A percentile compares a stretch with the other conserved stretches of the same genome.
These are phyloP conservation scores for Clitopilus hobsonii DNA, from an alignment of 768 basidiomycete genomes.

Conservation along the genomic window DNA sequence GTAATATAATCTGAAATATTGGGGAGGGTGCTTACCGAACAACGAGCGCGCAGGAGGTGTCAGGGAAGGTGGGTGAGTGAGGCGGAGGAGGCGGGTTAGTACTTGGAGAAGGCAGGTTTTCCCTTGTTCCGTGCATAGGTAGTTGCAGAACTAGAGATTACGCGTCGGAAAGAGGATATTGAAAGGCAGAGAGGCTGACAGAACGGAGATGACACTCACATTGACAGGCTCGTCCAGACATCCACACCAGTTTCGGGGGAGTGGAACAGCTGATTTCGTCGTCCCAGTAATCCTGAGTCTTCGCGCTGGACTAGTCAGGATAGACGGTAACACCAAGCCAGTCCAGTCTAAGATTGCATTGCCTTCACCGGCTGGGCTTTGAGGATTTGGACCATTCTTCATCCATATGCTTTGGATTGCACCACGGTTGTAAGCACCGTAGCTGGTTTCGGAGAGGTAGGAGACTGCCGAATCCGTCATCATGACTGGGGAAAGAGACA, in stretches of 20 bases:
- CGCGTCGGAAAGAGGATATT: background rate
- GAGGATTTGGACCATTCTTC: conserved; percentile 42
- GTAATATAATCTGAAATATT: background rate
- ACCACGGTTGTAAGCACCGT: conserved; percentile 53
- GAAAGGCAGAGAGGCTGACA: background rate
- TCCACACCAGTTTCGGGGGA: conserved; percentile 48
- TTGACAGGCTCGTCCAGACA: conserved; percentile 71
- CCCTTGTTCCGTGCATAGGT: conserved; percentile 53
- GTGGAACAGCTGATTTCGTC: conserved; percentile 57
- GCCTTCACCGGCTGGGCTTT: conserved; percentile 21
- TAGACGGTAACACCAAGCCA: conserved; percentile 67
- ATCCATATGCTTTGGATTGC: conserved; percentile 50
- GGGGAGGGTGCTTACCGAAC: background rate
- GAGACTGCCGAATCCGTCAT: conserved; percentile 76
- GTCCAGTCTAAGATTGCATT: conserved; percentile 50
- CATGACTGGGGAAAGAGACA: conserved; percentile 37
- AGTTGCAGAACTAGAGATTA: conserved; percentile 48
- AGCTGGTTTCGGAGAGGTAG: conserved; percentile 39
- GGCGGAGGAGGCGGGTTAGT: conserved; percentile 45
- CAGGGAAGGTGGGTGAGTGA: conserved; percentile 50
- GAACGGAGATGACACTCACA: conserved; percentile 28
- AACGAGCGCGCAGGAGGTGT: conserved; percentile 11
- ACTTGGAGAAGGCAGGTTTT: conserved; percentile 48
- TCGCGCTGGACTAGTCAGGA: conserved; percentile 61
- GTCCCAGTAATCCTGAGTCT: conserved; percentile 54